phyloP scores from a whole-genome alignment of 1,139 yeast genomes.

The Protomyces inundatus region DNA sequence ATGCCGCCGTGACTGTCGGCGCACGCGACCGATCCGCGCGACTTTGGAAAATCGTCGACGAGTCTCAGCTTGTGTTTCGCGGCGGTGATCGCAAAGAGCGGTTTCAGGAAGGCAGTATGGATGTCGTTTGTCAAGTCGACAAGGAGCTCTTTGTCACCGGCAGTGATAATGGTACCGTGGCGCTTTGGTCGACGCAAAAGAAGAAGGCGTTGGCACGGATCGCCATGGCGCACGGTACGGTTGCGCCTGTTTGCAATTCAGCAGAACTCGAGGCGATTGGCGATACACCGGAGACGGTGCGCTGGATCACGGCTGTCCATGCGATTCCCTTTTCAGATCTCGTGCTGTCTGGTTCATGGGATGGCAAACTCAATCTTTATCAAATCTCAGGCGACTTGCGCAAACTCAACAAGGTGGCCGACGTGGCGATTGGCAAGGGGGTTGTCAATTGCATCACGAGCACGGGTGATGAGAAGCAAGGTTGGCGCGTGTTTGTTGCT shows the following conservation, averaged over 20 bases:
- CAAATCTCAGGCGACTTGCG: constrained; percentile 55
- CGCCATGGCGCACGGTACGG: constrained; percentile 73
- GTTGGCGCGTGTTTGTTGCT: constrained; percentile 28
- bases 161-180: constrained; percentile 82
- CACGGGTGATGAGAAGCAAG: constrained; percentile 29
- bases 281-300: constrained; percentile 68
- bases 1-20: constrained; percentile 93
- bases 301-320: constrained; percentile 74
- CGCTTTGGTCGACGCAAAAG: constrained; percentile 83
- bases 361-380: constrained; percentile 75
- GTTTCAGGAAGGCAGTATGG: constrained; percentile 73
- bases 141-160: constrained; percentile 92
- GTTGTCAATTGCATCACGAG: constrained; percentile 31
- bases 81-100: constrained; percentile 45
- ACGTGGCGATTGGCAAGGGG: constrained; percentile 28
- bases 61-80: constrained; percentile 84
- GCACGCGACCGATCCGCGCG: constrained; percentile 90
- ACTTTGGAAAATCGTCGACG: constrained; percentile 95
- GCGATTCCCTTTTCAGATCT: constrained; percentile 88
- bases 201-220: constrained; percentile 74
- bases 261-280: constrained; percentile 49
- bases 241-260: constrained; percentile 56
- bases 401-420: constrained; percentile 29
- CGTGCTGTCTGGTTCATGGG: constrained; percentile 83
- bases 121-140: constrained; percentile 84